Evolutionary conservation across 306 rosid species (phyloP).

Genomic region (Carpinus viminea): DNA sequence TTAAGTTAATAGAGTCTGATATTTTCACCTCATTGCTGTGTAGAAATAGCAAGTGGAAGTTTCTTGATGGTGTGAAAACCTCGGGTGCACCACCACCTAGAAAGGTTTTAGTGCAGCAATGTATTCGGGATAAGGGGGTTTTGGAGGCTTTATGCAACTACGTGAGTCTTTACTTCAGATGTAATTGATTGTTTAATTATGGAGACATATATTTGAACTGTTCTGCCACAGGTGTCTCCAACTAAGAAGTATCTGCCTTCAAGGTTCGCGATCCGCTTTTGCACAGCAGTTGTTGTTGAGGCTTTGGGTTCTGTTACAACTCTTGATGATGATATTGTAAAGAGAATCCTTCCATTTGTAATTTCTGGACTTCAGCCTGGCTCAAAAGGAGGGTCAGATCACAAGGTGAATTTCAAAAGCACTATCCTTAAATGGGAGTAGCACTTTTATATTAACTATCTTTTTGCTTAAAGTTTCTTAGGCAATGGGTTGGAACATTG

Average conservation of each 20-base stretch:
- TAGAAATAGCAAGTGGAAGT: slow-evolving; percentile 82
- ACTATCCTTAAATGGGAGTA: slow-evolving; percentile 8
- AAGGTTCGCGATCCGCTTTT: slow-evolving; percentile 58
- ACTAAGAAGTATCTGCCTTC: slow-evolving; percentile 73
- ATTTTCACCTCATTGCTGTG: slow-evolving; percentile 16
- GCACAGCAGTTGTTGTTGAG: slow-evolving; percentile 86
- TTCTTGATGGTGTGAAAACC: slow-evolving; percentile 70
- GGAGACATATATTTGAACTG: slow-evolving; percentile 12
- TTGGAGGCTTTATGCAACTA: slow-evolving; percentile 72
- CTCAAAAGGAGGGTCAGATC: slow-evolving; percentile 55
- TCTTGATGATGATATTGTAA: slow-evolving; percentile 59
- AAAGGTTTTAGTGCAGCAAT: slow-evolving; percentile 81
- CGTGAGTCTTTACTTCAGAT: slow-evolving; percentile 56
- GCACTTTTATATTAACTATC: neutral
- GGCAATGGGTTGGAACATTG: neutral
- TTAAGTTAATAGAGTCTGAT: slow-evolving; percentile 29
- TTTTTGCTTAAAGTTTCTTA: neutral
- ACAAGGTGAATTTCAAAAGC: slow-evolving; percentile 59
- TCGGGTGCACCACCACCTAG: slow-evolving; percentile 93
- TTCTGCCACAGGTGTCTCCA: slow-evolving; percentile 60
- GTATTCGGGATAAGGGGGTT: slow-evolving; percentile 70
- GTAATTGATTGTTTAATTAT: slow-evolving; percentile 23
- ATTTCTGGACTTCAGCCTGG: slow-evolving; percentile 71
- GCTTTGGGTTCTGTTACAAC: slow-evolving; percentile 66
- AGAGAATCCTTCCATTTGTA: slow-evolving; percentile 71